Base-by-base conservation (phyloP, 495 filamentous ascomycete species). In the Penicillium argentinense region DNA sequence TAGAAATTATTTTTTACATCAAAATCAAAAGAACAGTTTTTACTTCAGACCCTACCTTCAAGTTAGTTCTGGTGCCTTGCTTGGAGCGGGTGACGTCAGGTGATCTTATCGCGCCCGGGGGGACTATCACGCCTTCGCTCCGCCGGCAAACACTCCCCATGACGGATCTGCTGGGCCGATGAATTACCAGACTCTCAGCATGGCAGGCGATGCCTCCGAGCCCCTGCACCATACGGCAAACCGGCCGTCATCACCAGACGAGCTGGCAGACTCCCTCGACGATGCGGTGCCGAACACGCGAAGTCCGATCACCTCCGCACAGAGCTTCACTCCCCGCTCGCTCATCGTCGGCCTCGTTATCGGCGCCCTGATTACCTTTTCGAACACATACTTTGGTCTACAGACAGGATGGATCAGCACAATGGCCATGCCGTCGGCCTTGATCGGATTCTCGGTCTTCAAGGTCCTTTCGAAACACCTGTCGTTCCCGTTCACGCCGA, bases 401-500 rank as follows among this genome's bases (percentile, higher is more conserved):
- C 95, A 99, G 65, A 97, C 92, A 3, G 95, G 95, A 56, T 99
- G 93, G 92, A 78, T 86, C 42, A 82, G 76, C 45, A 81, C 84
- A 3, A 90, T 90, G 86, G 76, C 85, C 11, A 97, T 99, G 95
- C 95, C 95, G 0, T 85, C 91, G 1, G 88, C 89, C 8, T 68
- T 99, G 47, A 87, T 99, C 47, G 95, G 95, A n/a, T 97, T 97
- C 59, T 93, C 90, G 5, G 84, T 95, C 56, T 99, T 99, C 75
- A 89, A 91, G 58, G 77, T 83, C 16, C 63, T 97, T 2, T 76
- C 83, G 2, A 80, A 82, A 42, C 75, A 86, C 37, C 65, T 95
- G 4, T 73, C 75, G 23, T 82, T 84, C 42, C 90, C 91, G 2
- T 97, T 97, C 57, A 87, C 87, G 5, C 91, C 92, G 0, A 88